Evolutionary conservation across 148 eudicot species (phyloP), one percentile per base, ranked within the genome.

Genomic region (Fallopia convolvulus): DNA sequence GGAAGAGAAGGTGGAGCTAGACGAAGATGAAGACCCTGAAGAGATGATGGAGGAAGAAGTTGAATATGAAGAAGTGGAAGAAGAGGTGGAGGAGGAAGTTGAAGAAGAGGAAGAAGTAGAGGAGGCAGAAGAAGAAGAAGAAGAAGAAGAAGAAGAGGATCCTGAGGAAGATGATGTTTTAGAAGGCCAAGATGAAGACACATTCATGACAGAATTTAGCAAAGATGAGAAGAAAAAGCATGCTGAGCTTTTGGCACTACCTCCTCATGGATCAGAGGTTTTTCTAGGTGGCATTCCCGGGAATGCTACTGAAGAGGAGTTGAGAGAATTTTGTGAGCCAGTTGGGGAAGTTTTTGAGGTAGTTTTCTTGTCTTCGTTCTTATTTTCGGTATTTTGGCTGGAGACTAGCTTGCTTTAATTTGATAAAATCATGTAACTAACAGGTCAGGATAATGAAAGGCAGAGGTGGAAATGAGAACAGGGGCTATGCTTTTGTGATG

Each of bases 181-280:
- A 15, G 83, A 79, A 12, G 87, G 40, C n/a, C 80, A 17, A 74
- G 90, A 58, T 81, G 78, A 74, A 78, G 91, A 85, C 78, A 82
- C 72, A 66, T 82, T 82, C 40, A 87, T 86, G 89, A 79, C 70
- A 72, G 74, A 76, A 48, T n/a, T 55, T n/a, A 81, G 52, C 14
- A 76, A 77, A 68, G 89, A 82, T 70, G 87, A 77, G 79, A 78
- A 79, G 68, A 87, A 86, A 81, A 84, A 86, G 77, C 92, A 87
- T 82, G 91, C 89, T 9, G 92, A 91, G 79, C 92, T 95, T 77
- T 91, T 95, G 84, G 86, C 94, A 23, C 97, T 91, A 77, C 99
- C 99, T 48, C 92, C 97, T 76, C 96, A 95, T 81, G 99, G 99
- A 41, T 92, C 97, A 41, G 97, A 95, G 81, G 97, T 95, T 10